Conservation (phyloP, 2,329 filamentous ascomycete genomes). For the Rhynchosporium agropyri region DNA sequence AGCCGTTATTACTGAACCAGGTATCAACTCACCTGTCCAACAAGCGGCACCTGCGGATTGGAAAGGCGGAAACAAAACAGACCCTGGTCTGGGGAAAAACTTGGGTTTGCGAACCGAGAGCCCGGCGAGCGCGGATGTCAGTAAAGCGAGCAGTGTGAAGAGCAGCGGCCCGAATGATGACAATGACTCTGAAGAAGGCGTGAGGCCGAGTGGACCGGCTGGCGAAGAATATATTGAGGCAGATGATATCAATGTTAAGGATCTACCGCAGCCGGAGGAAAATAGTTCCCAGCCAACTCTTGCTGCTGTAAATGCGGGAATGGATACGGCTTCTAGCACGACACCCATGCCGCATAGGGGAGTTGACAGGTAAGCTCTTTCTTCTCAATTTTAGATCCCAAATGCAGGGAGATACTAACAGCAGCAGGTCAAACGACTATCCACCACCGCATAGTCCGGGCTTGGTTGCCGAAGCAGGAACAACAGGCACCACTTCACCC, state of each 20-base stretch:
- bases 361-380: constrained; percentile 29
- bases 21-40: constrained; percentile 66
- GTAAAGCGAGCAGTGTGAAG: constrained; percentile 70
- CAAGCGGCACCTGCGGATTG: constrained; percentile 72
- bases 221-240: constrained; percentile 36
- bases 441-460: background rate
- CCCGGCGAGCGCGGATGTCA: constrained; percentile 67
- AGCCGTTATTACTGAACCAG: constrained; percentile 65
- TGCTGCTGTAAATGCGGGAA: constrained; percentile 31
- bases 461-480: constrained; percentile 26
- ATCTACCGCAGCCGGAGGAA: constrained; percentile 31
- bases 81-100: constrained; percentile 58
- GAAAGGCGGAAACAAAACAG: constrained; percentile 59
- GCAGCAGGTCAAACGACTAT: background rate
- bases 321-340: constrained; percentile 40
- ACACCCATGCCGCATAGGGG: constrained; percentile 32
- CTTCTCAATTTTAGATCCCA: background rate
- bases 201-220: constrained; percentile 34
- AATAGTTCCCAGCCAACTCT: constrained; percentile 32
- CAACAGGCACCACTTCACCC: constrained; percentile 44
- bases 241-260: constrained; percentile 28
- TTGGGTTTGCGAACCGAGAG: constrained; percentile 69
- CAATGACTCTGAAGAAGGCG: constrained; percentile 33
- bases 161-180: constrained; percentile 40
- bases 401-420: background rate